Evolutionary conservation across 768 basidiomycete genomes (phyloP).

Genomic region (Auricularia auricula-judae): DNA sequence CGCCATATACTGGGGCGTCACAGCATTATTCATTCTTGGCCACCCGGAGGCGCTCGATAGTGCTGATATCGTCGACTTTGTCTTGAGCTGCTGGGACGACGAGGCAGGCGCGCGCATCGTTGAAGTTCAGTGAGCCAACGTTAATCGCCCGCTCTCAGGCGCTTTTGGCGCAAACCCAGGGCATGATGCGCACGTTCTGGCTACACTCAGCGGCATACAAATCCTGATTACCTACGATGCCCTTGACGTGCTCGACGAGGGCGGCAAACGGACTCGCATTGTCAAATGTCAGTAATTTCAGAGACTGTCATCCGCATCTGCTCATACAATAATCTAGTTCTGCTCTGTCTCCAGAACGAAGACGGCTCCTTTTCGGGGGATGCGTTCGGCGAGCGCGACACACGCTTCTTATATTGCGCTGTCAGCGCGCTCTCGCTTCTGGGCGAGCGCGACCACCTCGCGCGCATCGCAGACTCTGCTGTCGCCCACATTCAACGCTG

Average conservation of each 20-base stretch:
- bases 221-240: constrained; percentile 81
- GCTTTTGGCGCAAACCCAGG: constrained; percentile 87
- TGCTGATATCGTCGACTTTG: constrained; percentile 79
- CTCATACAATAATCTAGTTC: constrained; percentile 37
- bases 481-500: constrained; percentile 66
- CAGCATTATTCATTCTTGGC: constrained; percentile 74
- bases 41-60: constrained; percentile 66
- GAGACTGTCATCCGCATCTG: neutral
- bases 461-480: constrained; percentile 41
- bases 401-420: constrained; percentile 85
- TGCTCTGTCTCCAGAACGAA: constrained; percentile 72
- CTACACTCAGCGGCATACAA: constrained; percentile 88
- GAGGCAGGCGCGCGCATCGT: constrained; percentile 46
- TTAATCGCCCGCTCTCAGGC: constrained; percentile 34
- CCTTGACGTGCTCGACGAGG: constrained; percentile 52
- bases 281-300: constrained; percentile 48
- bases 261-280: constrained; percentile 36
- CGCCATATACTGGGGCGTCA: constrained; percentile 94
- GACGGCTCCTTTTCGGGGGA: constrained; percentile 90
- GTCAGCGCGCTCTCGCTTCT: constrained; percentile 74
- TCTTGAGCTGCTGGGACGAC: constrained; percentile 93
- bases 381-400: constrained; percentile 82
- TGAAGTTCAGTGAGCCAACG: neutral
- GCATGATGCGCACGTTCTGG: constrained; percentile 82
- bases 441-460: constrained; percentile 57